Evolutionary conservation across 164 flowering plant species (phyloP), one percentile per base, ranked within the genome.

Genomic region (Platanus orientalis): DNA sequence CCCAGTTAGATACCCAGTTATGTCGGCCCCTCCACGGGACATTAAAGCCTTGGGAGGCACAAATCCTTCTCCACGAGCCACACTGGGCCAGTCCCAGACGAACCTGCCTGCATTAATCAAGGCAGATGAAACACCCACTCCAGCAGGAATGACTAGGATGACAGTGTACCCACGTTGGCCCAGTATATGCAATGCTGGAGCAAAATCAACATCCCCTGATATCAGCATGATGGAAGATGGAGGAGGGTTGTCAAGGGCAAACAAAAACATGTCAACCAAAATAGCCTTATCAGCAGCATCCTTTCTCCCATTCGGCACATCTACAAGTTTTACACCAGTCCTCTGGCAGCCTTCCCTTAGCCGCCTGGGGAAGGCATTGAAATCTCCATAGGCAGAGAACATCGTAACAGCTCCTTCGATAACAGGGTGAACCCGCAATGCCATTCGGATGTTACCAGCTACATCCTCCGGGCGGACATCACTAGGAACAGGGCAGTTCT

Each of bases 271-370:
- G 79, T 94, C 98, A 53, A 94, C 81, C 73, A 94, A 69, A 57
- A 94, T 94, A 51, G 98, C 98, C 72, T 94, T 94, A 66, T 94
- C 98, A 36, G 97, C 97, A 29, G 98, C 97, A 77, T 94, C 98
- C 71, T 94, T 94, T 62, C 98, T 80, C 9, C 97, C 97, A 72
- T 94, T 91, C 4, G 98, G 98, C 17, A 94, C 98, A 76, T 93
- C 98, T 47, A 91, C 57, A 60, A 94, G 97, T 60, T 88, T 94
- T 32, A 94, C 95, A 53, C 97, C 98, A 42, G 97, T 94, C 67
- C 98, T 84, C 66, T 94, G 98, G 74, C 96, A 90, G 13, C 97
- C 97, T 69, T 94, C 98, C 63, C 98, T 82, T 27, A 94, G 78
- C 20, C 97, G 75, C 65, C 95, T 80, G 1, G 98, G 96, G 58